These are phyloP conservation scores for Xylaria sp. DNA, from an alignment of 2,329 filamentous ascomycete species.

Conservation along the genomic window DNA sequence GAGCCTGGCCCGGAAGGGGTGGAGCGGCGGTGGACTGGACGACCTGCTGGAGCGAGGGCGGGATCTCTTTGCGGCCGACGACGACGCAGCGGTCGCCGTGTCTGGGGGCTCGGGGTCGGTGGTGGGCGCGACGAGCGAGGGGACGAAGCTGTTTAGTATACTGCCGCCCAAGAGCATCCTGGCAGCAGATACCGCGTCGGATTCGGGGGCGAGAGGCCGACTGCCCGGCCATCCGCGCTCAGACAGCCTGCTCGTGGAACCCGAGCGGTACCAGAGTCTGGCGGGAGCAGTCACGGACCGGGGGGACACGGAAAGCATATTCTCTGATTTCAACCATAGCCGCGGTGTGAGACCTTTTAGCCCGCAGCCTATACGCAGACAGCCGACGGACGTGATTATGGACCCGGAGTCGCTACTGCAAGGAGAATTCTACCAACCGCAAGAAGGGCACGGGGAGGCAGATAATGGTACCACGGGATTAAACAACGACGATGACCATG, in stretches of 20 bases:
- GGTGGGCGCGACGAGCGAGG: conserved; percentile 49
- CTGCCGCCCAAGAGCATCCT: conserved; percentile 73
- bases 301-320: conserved; percentile 62
- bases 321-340: conserved; percentile 66
- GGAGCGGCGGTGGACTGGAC: conserved; percentile 73
- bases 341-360: conserved; percentile 69
- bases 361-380: conserved; percentile 60
- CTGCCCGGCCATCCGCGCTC: conserved; percentile 56
- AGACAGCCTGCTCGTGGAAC: conserved; percentile 65
- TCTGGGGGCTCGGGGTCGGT: conserved; percentile 43
- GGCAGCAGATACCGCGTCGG: conserved; percentile 59
- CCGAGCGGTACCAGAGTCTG: conserved; percentile 68
- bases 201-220: conserved; percentile 46
- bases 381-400: conserved; percentile 48
- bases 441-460: conserved; percentile 22
- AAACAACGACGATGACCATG: conserved; percentile 19
- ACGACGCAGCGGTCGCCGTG: conserved; percentile 44
- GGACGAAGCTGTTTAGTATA: conserved; percentile 70
- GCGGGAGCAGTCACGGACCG: conserved; percentile 62
- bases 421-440: conserved; percentile 27
- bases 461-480: conserved; percentile 8
- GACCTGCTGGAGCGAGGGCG: conserved; percentile 72
- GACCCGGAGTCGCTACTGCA: conserved; percentile 49
- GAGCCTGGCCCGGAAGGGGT: conserved; percentile 72
- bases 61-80: conserved; percentile 66